Evolutionary conservation across 192 early-diverging fungal species (phyloP), one percentile per base, ranked within the genome.

Genomic region (Podila horticola): DNA sequence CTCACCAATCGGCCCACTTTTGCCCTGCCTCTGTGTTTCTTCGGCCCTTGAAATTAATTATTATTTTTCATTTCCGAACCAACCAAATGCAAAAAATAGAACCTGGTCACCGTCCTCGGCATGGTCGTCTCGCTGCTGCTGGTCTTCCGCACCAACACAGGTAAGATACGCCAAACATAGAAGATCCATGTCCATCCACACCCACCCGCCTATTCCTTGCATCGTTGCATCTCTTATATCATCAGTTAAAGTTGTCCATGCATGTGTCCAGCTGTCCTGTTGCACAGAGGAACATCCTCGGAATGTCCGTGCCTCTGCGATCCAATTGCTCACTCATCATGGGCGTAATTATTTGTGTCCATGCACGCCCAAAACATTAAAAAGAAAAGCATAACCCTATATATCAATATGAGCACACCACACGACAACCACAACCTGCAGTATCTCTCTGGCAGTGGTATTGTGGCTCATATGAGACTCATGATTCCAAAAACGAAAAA

Each of bases 81-180:
- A 28, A n/a, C 34, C 57, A 20, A 26, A 12, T 50, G 28, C 49
- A 15, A 28, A 15, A 2, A 17, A 36, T 66, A 84, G 68, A 69
- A 49, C 30, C 59, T 84, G 41, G 72, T 76, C 33, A 66, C 74
- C 5, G 71, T 84, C 8, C 65, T 84, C 66, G 83, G 83, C 26
- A 74, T 74, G 57, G 83, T 84, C 49, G 83, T 86, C 49, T 74
- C 71, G 20, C 73, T 93, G 62, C 82, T 93, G 20, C 77, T 93
- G 26, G 90, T 91, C 61, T 93, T 93, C 81, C 85, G 92, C 45
- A 92, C 89, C 50, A 93, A 92, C 82, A 87, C 91, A 17, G 90
- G 77, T 81, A 81, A 69, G 71, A 34, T 10, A 19, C 38, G 7
- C 11, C 20, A 26, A 66, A 17, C 34, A 30, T 20, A 30, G 19